phyloP scores from a whole-genome alignment of 2,329 filamentous ascomycete genomes.

The Epichloe coenophiala region DNA sequence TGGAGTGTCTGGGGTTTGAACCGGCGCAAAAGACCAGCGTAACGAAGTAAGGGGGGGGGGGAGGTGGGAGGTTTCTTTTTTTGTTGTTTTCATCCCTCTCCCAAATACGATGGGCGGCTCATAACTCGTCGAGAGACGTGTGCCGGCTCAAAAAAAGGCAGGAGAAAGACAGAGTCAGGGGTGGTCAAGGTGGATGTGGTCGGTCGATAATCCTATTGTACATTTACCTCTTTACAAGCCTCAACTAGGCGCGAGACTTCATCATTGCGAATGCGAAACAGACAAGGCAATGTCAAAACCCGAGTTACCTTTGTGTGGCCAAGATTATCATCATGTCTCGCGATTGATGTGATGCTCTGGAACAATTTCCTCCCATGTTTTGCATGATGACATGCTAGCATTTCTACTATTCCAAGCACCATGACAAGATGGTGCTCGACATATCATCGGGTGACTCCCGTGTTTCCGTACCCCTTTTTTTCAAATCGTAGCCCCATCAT shows the following conservation, averaged over 20 bases:
- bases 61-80: neutral
- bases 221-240: slow-evolving; percentile 21
- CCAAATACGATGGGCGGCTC: neutral
- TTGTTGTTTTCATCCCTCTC: neutral
- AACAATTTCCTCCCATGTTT: too few relatives aligned
- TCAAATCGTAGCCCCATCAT: too few relatives aligned
- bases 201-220: slow-evolving; percentile 22
- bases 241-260: slow-evolving; percentile 19
- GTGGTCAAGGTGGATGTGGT: slow-evolving; percentile 6
- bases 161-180: neutral
- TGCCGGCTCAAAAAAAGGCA: neutral
- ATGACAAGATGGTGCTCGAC: too few relatives aligned
- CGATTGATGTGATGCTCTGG: too few relatives aligned
- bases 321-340: too few relatives aligned
- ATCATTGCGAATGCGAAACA: slow-evolving; percentile 5
- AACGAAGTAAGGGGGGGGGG: neutral
- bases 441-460: too few relatives aligned
- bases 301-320: neutral
- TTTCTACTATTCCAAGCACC: too few relatives aligned
- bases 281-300: neutral
- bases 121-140: neutral
- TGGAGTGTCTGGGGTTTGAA: neutral
- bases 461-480: too few relatives aligned
- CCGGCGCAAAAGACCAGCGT: neutral
- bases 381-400: too few relatives aligned